Evolutionary conservation across 2,329 filamentous ascomycete genomes (phyloP).

Genomic region (Colletotrichum neosansevieriae): DNA sequence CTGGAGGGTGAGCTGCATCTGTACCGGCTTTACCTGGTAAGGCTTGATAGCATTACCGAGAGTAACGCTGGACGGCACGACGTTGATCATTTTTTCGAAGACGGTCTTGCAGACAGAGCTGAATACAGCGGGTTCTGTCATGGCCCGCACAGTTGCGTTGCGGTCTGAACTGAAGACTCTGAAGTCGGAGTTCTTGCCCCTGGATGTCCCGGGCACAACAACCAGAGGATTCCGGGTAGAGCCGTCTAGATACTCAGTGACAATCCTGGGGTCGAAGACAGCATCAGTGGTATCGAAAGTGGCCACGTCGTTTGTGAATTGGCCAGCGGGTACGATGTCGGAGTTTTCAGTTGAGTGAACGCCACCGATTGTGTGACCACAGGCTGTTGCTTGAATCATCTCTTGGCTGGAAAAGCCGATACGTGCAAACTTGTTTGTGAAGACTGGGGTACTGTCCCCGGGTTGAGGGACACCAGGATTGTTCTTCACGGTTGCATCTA

Average conservation of each 20-base stretch:
- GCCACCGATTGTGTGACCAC: conserved; percentile 71
- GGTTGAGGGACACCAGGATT: conserved; percentile 67
- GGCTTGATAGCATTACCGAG: conserved; percentile 65
- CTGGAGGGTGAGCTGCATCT: conserved; percentile 66
- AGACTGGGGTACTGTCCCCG: conserved; percentile 64
- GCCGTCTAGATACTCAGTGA: conserved; percentile 67
- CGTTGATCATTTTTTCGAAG: conserved; percentile 72
- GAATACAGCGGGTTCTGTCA: conserved; percentile 61
- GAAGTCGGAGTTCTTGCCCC: conserved; percentile 65
- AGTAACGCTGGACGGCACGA: conserved; percentile 63
- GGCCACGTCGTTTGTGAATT: conserved; percentile 56
- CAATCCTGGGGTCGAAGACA: conserved; percentile 67
- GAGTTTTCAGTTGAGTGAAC: conserved; percentile 68
- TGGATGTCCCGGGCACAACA: conserved; percentile 59
- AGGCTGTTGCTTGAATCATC: conserved; percentile 72
- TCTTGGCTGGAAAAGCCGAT: conserved; percentile 68
- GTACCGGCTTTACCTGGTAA: conserved; percentile 71
- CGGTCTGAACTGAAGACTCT: conserved; percentile 67
- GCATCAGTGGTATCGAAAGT: conserved; percentile 61
- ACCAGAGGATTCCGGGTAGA: conserved; percentile 68
- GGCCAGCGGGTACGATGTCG: conserved; percentile 60
- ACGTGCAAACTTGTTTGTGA: conserved; percentile 66
- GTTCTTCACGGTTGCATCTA: conserved; percentile 64
- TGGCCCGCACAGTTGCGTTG: conserved; percentile 65
- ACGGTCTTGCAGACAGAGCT: conserved; percentile 61